Evolutionary conservation across 305 asterid species (phyloP), one percentile per base, ranked within the genome.

Genomic region (Caryopteris hybrid): DNA sequence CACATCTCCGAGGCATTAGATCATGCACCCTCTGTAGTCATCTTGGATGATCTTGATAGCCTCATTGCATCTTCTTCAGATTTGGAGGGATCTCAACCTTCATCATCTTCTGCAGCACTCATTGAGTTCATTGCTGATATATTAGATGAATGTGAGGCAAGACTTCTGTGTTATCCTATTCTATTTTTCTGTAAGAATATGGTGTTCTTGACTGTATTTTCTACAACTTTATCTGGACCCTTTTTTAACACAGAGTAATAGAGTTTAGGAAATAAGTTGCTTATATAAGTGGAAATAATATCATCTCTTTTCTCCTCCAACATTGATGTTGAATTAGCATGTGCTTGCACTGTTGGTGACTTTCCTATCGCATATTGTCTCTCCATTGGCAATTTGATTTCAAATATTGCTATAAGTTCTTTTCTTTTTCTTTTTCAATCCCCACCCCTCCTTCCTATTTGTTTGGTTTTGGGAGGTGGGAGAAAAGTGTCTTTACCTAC

Each of bases 31-130:
- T 91, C 99, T 50, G 81, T 89, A 72, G 66, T 94, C 56, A 66
- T 94, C 72, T 86, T 94, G 80, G 99, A 94, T 83, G 99, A 94
- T 87, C 88, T 94, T 78, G 99, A 94, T 71, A 80, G 90, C 85
- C 91, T 94, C 22, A 69, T 91, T 68, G 76, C 89, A 38, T 80
- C 96, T 69, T 78, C 96, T 79, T 77, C 90, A 11, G 95, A 91
- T 50, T 61, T 83, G 66, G 99, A 89, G 68, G 93, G 88, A 55
- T 81, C 92, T 84, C 99, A 91, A 75, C 78, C 83, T 71, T 83
- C 96, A 71, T 68, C 84, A 25, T 85, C 96, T 67, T 84, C 88
- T 62, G 78, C 81, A 29, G 87, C 82, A 43, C 87, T 94, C 51
- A 62, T 82, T 29, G 89, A 89, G 78, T 86, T 85, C 74, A 81